Conservation (phyloP, 192 early-diverging fungal species). For the Coemansia sp. region DNA sequence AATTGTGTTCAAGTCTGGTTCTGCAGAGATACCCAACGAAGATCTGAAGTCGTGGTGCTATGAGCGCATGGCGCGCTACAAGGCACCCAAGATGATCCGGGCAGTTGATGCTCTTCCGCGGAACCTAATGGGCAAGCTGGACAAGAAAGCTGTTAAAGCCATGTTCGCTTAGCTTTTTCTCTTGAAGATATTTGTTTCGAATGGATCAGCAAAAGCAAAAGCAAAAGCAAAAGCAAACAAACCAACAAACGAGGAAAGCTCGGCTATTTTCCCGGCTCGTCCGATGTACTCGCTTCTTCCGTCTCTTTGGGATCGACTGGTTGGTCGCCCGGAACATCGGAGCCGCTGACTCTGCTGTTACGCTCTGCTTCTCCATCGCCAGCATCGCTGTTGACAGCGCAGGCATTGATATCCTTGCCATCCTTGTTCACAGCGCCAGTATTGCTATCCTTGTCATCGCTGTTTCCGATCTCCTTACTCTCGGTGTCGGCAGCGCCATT, state of each 20-base stretch:
- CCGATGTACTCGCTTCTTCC: background rate
- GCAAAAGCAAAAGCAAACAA: too few relatives aligned
- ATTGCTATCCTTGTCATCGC: background rate
- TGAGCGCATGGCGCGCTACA: slow-evolving; percentile 72
- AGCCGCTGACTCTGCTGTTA: background rate
- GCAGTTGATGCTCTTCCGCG: slow-evolving; percentile 66
- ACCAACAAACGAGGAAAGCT: too few relatives aligned
- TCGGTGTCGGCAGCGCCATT: background rate
- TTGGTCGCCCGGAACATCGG: background rate
- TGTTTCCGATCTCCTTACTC: background rate
- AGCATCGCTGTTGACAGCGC: background rate
- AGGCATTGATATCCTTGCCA: background rate
- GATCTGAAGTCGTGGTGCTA: slow-evolving; percentile 59
- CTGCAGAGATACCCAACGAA: slow-evolving; percentile 19
- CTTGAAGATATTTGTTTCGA: background rate
- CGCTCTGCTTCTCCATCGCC: too few relatives aligned
- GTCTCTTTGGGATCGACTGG: background rate
- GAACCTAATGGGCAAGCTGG: slow-evolving; percentile 90
- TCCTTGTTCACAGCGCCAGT: background rate
- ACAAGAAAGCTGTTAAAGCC: slow-evolving; percentile 72
- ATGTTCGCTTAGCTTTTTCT: slow-evolving; percentile 42
- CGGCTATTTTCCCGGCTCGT: background rate
- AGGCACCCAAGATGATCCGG: slow-evolving; percentile 65
- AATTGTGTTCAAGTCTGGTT: slow-evolving; percentile 52
- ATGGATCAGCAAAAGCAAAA: too few relatives aligned